Conservation (phyloP, 805 yeast species). For the Saturnispora ahearnii region DNA sequence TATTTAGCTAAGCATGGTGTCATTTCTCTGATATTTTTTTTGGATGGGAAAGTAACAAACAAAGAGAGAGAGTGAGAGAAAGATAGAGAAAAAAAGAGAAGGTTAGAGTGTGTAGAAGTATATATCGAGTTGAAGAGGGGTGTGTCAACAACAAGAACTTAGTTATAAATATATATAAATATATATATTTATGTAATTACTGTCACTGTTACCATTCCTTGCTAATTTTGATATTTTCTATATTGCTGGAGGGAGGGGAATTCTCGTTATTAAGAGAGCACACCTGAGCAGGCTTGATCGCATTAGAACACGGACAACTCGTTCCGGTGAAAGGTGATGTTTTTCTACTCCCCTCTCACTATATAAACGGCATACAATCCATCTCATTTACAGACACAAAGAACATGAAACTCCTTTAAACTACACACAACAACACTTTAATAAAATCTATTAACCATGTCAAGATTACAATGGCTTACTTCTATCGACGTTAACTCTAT, state of each 20-base stretch:
- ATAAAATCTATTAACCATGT: conserved; percentile 12
- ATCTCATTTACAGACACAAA: neutral
- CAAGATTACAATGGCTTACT: conserved; percentile 74
- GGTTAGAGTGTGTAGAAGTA: too few species aligned
- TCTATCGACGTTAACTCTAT: conserved; percentile 61
- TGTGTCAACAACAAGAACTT: too few species aligned
- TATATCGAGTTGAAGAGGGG: neutral
- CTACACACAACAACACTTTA: too few species aligned
- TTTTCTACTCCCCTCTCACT: neutral
- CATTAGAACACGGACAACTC: neutral
- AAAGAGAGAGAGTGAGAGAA: neutral
- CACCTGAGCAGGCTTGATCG: neutral
- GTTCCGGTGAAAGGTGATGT: conserved; percentile 1
- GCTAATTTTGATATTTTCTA: too few species aligned
- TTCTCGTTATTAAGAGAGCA: neutral
- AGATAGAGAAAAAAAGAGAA: too few species aligned
- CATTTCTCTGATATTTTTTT: too few species aligned
- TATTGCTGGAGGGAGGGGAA: neutral
- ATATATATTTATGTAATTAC: too few species aligned
- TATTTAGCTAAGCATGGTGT: too few species aligned
- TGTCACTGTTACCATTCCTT: too few species aligned
- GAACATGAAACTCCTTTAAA: too few species aligned
- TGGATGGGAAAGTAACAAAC: neutral
- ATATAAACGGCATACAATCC: neutral
- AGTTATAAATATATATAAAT: too few species aligned